Evolutionary conservation across 73 alveolate genomes (phyloP).

Genomic region (Symbiodinium pilosum): DNA sequence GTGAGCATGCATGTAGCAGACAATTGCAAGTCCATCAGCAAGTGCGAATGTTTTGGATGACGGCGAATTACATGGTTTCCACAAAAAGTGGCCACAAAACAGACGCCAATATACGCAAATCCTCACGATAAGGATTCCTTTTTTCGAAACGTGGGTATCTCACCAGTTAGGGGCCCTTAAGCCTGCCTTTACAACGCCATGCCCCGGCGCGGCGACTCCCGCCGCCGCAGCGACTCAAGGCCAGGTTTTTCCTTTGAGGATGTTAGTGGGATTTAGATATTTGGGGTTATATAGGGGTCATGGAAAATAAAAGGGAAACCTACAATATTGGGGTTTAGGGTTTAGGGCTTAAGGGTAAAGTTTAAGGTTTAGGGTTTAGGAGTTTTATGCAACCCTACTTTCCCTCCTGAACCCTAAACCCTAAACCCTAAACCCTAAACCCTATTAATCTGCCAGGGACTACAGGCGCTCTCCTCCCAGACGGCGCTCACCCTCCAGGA

Average conservation of each 20-base stretch:
- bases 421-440: neutral
- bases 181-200: neutral
- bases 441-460: neutral
- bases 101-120: too few relatives aligned
- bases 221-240: slow-evolving; percentile 11
- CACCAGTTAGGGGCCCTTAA: too few relatives aligned
- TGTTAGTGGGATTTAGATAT: too few relatives aligned
- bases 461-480: neutral
- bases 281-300: neutral
- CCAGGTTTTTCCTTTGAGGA: too few relatives aligned
- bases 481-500: neutral
- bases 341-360: neutral
- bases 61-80: too few relatives aligned
- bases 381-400: neutral
- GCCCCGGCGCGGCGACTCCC: slow-evolving; percentile 9
- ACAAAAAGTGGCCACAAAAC: too few relatives aligned
- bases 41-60: too few relatives aligned
- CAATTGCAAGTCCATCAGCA: too few relatives aligned
- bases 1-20: too few relatives aligned
- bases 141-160: too few relatives aligned
- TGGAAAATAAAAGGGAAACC: neutral
- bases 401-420: neutral
- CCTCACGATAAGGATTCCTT: too few relatives aligned
- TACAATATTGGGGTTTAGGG: neutral
- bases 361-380: too few relatives aligned